Evolutionary conservation across 768 basidiomycete species (phyloP).

Genomic region (Collybia sp.): DNA sequence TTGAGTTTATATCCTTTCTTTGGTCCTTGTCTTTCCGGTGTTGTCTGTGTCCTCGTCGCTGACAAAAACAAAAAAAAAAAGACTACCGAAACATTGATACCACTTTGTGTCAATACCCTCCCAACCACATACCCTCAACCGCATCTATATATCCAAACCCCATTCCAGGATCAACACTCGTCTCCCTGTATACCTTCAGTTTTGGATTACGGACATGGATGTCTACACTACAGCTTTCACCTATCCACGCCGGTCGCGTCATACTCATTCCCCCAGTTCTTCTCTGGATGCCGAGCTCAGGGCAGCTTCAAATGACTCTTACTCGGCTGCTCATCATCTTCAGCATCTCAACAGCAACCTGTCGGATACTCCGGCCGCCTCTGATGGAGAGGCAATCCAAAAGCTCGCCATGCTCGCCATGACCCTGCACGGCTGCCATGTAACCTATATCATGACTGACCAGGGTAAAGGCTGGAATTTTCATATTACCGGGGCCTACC

Average conservation of each 20-base stretch:
- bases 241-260: conserved; percentile 79
- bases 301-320: conserved; percentile 33
- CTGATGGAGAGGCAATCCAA: conserved; percentile 70
- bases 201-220: conserved; percentile 58
- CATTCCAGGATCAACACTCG: conserved; percentile 11
- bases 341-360: conserved; percentile 30
- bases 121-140: conserved; percentile 33
- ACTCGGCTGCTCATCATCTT: conserved; percentile 33
- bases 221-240: conserved; percentile 94
- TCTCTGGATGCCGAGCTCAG: conserved; percentile 59
- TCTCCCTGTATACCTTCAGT: conserved; percentile 9
- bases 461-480: conserved; percentile 82
- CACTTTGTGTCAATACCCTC: conserved; percentile 52
- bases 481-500: conserved; percentile 85
- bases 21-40: conserved; percentile 20
- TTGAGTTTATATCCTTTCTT: conserved; percentile 10
- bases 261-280: conserved; percentile 57
- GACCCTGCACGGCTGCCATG: conserved; percentile 77
- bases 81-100: conserved; percentile 40
- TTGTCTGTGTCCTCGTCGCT: conserved; percentile 23
- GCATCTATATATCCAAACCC: conserved; percentile 23
- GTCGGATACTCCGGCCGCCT: conserved; percentile 31
- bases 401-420: conserved; percentile 79
- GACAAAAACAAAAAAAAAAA: conserved; percentile 23
- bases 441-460: conserved; percentile 73